Conservation (phyloP, 495 filamentous ascomycete genomes). For the Penicillium taxi region DNA sequence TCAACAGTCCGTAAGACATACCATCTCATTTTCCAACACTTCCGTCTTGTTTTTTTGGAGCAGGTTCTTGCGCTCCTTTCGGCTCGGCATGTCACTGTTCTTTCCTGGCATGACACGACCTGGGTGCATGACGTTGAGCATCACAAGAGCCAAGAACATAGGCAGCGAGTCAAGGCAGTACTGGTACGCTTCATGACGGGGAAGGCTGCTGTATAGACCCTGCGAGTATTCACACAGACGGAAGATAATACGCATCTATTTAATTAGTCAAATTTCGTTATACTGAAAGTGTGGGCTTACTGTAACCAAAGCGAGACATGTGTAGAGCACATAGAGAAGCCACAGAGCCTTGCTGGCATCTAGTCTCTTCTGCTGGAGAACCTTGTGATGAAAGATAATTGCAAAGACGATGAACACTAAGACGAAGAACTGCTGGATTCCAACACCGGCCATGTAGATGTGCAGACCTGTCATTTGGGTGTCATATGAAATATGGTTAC, state of each 20-base stretch:
- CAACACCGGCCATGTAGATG: conserved; percentile 48
- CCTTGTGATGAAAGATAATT: conserved; percentile 33
- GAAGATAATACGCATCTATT: conserved; percentile 46
- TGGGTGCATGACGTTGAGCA: conserved; percentile 45
- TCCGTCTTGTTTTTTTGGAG: neutral
- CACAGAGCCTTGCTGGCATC: conserved; percentile 12
- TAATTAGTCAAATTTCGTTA: neutral
- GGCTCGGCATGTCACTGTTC: conserved; percentile 25
- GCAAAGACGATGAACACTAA: conserved; percentile 35
- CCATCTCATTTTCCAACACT: neutral
- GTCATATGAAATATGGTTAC: conserved; percentile 5
- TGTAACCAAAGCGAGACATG: conserved; percentile 33
- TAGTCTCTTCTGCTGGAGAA: conserved; percentile 4
- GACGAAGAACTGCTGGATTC: conserved; percentile 44
- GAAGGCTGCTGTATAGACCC: conserved; percentile 19
- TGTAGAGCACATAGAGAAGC: conserved; percentile 37
- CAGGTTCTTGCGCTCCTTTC: conserved; percentile 5
- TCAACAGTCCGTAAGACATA: neutral
- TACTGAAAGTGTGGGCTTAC: conserved; percentile 13
- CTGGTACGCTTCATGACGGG: conserved; percentile 44
- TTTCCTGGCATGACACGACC: conserved; percentile 41
- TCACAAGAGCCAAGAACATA: conserved; percentile 43
- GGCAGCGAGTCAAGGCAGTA: conserved; percentile 51
- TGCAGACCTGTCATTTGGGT: conserved; percentile 31
- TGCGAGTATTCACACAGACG: conserved; percentile 48